Evolutionary conservation across 768 basidiomycete species (phyloP), one percentile per base, ranked within the genome.

Genomic region (Tephrocybe sp.): DNA sequence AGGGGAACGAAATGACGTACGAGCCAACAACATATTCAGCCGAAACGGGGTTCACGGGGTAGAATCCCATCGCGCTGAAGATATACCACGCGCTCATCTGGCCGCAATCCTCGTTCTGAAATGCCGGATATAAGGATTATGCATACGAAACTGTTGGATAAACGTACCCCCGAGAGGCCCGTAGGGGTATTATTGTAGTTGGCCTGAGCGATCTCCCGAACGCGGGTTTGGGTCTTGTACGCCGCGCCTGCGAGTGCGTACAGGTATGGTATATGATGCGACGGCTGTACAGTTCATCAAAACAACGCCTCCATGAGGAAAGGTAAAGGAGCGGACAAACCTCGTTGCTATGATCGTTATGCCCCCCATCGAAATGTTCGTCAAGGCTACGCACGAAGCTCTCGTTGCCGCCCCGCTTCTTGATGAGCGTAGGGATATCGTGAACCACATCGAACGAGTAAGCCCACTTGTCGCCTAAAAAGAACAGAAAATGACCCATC

Each of bases 21-120:
- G 83, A 82, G 54, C 89, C 90, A 38, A 93, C 72, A 48, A 90
- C 72, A 53, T 92, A 92, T 58, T 82, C 79, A 2, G 79, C 83
- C 0, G 85, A 87, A 0, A 86, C 86, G 0, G 90, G 90, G 60
- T 92, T 86, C 32, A 92, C 88, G 30, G 88, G 89, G 57, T 92
- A 92, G 64, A 92, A 88, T 1, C 90, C 89, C 65, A 93, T 74
- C 0, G 88, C 82, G 42, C 82, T 85, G 69, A 90, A 92, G 12
- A 92, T 75, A 57, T 85, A 92, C 90, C 90, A 92, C 0, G 89
- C 87, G 58, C 86, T 89, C 90, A 92, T 92, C 63, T 93, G 90
- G 1, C 90, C 89, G 55, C 89, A 92, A 60, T 93, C 90, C 63
- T 93, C 90, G 57, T 92, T 93, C 86, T 90, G 52, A 21, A 47